phyloP scores from a whole-genome alignment of 768 basidiomycete species.

The Amanita inopinata region DNA sequence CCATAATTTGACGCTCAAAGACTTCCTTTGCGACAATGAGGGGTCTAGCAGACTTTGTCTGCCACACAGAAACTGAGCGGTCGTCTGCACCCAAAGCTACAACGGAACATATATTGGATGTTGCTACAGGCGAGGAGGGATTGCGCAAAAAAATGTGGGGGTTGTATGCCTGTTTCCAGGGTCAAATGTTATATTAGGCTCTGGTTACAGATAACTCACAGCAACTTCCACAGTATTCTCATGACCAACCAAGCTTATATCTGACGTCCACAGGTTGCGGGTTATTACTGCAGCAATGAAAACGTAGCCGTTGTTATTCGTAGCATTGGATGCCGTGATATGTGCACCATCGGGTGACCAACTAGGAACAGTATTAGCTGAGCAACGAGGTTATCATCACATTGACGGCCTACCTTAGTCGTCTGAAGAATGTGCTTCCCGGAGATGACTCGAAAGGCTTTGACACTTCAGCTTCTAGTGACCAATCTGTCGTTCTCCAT shows the following conservation, averaged over 20 bases:
- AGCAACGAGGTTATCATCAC: not conserved
- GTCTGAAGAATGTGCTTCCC: conserved; percentile 87
- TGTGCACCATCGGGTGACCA: conserved; percentile 99
- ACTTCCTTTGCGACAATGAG: conserved; percentile 90
- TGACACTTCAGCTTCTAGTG: conserved; percentile 68
- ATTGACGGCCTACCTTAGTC: conserved; percentile 54
- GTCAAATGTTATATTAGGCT: conserved; percentile 5
- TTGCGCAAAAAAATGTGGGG: conserved; percentile 89
- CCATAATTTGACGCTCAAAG: conserved; percentile 91
- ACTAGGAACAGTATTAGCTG: conserved; percentile 30
- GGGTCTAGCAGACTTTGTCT: conserved; percentile 85
- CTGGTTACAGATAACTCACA: conserved; percentile 32
- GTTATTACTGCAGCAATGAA: conserved; percentile 97
- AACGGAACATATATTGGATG: conserved; percentile 82
- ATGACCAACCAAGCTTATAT: conserved; percentile 93
- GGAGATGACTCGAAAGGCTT: conserved; percentile 94
- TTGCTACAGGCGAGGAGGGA: conserved; percentile 52
- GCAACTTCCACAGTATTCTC: conserved; percentile 96
- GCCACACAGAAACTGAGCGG: conserved; percentile 91
- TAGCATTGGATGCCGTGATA: conserved; percentile 95
- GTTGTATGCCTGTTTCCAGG: conserved; percentile 64
- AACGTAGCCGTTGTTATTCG: conserved; percentile 91
- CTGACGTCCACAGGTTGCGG: conserved; percentile 79
- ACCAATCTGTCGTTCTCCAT: conserved; percentile 93
- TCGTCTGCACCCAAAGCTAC: conserved; percentile 93